phyloP scores from a whole-genome alignment of 805 yeast genomes.

The Pichia thaimueangensis region DNA sequence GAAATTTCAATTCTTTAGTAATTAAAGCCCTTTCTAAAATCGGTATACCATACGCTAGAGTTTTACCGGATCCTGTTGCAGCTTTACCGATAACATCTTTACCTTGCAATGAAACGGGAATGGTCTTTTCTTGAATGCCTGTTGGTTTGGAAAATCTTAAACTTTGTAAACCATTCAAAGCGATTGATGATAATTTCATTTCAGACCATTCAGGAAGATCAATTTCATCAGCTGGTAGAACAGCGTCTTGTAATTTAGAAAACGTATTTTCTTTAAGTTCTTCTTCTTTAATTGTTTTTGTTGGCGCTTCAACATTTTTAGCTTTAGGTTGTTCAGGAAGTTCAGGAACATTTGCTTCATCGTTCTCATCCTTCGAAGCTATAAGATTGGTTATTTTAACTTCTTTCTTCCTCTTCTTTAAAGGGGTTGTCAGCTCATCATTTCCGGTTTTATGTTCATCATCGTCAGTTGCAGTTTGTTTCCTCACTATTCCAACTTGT shows the following conservation, averaged over 20 bases:
- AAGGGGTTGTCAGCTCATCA: too few relatives aligned
- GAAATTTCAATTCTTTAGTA: not conserved
- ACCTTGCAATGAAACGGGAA: slow-evolving; percentile 69
- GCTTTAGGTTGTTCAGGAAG: slow-evolving; percentile 1
- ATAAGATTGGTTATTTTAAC: slow-evolving; percentile 8
- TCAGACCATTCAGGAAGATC: slow-evolving; percentile 59
- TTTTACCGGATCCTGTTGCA: slow-evolving; percentile 96
- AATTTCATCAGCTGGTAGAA: slow-evolving; percentile 27
- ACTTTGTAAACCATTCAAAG: slow-evolving; percentile 54
- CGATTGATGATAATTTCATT: slow-evolving; percentile 43
- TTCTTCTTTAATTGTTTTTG: slow-evolving; percentile 5
- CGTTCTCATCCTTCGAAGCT: slow-evolving; percentile 13
- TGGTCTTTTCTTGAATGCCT: slow-evolving; percentile 68
- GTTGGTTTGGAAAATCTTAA: slow-evolving; percentile 69
- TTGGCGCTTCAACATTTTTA: not conserved
- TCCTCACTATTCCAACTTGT: too few relatives aligned
- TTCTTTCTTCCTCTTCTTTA: slow-evolving; percentile 8
- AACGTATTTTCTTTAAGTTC: slow-evolving; percentile 17
- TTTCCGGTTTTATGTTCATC: too few relatives aligned
- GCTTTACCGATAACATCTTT: slow-evolving; percentile 92
- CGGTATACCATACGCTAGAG: slow-evolving; percentile 92
- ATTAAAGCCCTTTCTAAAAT: slow-evolving; percentile 60
- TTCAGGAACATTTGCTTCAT: slow-evolving; percentile 14
- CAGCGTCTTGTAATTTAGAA: slow-evolving; percentile 10
- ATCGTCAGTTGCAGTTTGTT: too few relatives aligned